These are phyloP conservation scores for Parmelia sp. DNA, from an alignment of 495 filamentous ascomycete genomes.

Conservation along the genomic window DNA sequence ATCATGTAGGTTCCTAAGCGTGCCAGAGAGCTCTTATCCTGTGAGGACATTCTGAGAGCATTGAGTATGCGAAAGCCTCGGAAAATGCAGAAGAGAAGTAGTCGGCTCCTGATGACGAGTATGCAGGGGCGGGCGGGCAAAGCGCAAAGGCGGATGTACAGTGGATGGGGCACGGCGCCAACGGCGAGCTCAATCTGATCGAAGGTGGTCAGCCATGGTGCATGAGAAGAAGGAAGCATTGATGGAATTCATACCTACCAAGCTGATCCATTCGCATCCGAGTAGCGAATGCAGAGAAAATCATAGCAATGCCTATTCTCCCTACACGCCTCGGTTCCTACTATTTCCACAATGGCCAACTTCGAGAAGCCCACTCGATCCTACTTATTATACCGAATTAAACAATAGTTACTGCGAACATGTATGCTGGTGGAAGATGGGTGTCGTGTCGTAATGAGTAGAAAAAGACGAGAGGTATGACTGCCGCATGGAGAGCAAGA, in stretches of 20 bases:
- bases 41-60: conserved; percentile 66
- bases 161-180: conserved; percentile 30
- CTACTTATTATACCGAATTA: conserved; percentile 53
- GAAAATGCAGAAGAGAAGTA: conserved; percentile 46
- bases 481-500: conserved; percentile 48
- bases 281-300: conserved; percentile 59
- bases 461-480: conserved; percentile 51
- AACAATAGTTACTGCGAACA: conserved; percentile 54
- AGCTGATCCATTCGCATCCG: conserved; percentile 41
- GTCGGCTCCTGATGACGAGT: conserved; percentile 52
- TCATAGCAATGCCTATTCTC: conserved; percentile 37
- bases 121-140: conserved; percentile 55
- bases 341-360: conserved; percentile 31
- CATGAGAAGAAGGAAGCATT: not conserved
- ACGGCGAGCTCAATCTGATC: conserved; percentile 46
- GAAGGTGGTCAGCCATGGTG: not conserved
- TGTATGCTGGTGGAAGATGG: conserved; percentile 22
- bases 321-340: conserved; percentile 15
- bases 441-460: conserved; percentile 52
- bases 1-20: conserved; percentile 67
- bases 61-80: conserved; percentile 42
- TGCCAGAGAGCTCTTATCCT: conserved; percentile 59
- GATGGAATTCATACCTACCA: conserved; percentile 26
- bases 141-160: conserved; percentile 51
- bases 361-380: conserved; percentile 48